Base-by-base conservation (phyloP, 352 stramenopile species). In the Phytophthora podocarpi region DNA sequence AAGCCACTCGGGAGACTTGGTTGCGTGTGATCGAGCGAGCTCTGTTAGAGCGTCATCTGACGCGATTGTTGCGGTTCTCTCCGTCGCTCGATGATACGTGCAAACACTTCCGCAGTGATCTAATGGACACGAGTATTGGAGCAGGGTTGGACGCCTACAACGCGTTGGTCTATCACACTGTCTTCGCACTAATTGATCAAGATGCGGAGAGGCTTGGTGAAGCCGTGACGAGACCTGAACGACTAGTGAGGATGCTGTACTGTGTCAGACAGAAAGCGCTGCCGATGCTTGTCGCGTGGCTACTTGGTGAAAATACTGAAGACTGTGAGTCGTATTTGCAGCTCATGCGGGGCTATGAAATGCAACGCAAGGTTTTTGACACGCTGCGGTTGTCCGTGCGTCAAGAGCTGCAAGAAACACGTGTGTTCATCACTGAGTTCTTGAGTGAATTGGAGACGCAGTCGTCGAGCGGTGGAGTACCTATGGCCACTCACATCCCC, bases 401-500 rank as follows among this genome's bases (percentile, higher is more conserved):
- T 15, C 36, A 24, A 32, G 57, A 65, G 4, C 16, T 58, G 12
- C 16, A 24, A 47, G 37, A 20, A 32, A 53, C 39, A 15, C 57
- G 57, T 26, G 36, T 8, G 8, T 59, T 65, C 18, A 24, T 65
- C 21, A 59, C 47, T 15, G 13, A 31, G 1, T 52, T 47, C 6
- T 34, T 65, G 39, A 16, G 11, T 31, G 26, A 31, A 18, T 12
- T 65, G 37, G 47, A 18, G 20, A 40, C 35, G 15, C 36, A 65
- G 15, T 18, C 11, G 4, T 11, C 39, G 8, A 15, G 20, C 6
- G 26, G n/a, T n/a, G n/a, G n/a, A n/a, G n/a, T n/a, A n/a, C n/a
- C 28, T 18, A 52, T 46, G 31, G 47, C 30, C 21, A 48, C 47
- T 3, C 57, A 65, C 48, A 65, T 59, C 30, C 57, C 57, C 11